Evolutionary conservation across 495 filamentous ascomycete genomes (phyloP).

Genomic region (Viridothelium virens): DNA sequence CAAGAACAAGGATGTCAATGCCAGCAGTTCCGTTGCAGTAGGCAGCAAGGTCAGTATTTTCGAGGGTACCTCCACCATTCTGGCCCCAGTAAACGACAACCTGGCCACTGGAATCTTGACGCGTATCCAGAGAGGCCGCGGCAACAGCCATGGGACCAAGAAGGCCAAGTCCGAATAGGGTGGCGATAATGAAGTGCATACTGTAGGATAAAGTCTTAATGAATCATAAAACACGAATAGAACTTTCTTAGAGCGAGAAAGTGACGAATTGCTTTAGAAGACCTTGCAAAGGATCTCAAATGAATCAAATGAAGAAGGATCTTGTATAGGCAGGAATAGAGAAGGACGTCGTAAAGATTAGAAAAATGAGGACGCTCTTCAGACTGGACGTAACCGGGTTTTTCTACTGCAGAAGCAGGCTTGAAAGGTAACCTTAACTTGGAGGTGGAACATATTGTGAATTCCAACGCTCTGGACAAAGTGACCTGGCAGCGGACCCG

Average conservation of each 20-base stretch:
- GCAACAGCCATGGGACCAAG: not conserved
- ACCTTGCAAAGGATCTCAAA: not conserved
- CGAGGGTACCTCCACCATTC: slow-evolving; percentile 49
- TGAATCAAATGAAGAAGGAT: not conserved
- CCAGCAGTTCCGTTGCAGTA: slow-evolving; percentile 2
- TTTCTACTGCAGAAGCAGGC: not conserved
- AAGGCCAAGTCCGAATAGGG: not conserved
- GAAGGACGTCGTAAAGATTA: too few species aligned
- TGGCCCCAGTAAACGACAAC: slow-evolving; percentile 51
- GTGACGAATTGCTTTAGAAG: not conserved
- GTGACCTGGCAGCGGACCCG: not conserved
- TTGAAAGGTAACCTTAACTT: not conserved
- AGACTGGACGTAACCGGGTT: not conserved
- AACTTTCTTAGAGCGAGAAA: not conserved
- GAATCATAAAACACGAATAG: not conserved
- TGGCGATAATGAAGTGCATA: not conserved
- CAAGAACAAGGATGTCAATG: slow-evolving; percentile 61
- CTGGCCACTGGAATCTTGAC: slow-evolving; percentile 20
- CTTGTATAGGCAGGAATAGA: not conserved
- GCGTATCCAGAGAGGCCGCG: not conserved
- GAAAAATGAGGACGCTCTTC: too few species aligned
- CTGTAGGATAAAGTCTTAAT: not conserved
- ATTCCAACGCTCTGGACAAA: not conserved
- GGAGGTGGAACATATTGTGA: not conserved
- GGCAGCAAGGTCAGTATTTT: slow-evolving; percentile 36